Percentiles rank a stretch among this genome's conserved stretches.
These are phyloP conservation scores for Rubia peregrina DNA, from an alignment of 305 asterid genomes.

Conservation along the genomic window DNA sequence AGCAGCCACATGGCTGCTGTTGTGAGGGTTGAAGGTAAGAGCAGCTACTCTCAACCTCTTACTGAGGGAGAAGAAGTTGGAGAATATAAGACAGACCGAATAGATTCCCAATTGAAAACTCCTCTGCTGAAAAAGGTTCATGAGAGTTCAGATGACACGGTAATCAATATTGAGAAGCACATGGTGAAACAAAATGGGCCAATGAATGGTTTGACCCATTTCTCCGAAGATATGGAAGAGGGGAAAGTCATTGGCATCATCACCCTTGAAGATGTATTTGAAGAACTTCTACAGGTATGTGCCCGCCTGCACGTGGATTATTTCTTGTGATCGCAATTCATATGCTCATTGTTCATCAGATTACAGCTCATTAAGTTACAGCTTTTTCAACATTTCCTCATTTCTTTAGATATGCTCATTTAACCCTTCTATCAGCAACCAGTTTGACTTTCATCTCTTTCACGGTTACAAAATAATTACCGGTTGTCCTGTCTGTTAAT, in stretches of 20 bases:
- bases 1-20: constrained; percentile 99
- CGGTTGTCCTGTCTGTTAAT: constrained; percentile 17
- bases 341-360: not conserved
- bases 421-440: too few relatives aligned
- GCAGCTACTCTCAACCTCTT: constrained; percentile 25
- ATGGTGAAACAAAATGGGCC: constrained; percentile 35
- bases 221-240: constrained; percentile 53
- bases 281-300: constrained; percentile 87
- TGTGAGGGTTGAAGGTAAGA: constrained; percentile 61
- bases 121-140: constrained; percentile 50
- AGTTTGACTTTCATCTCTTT: not conserved
- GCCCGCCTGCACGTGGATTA: constrained; percentile 8
- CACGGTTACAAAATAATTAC: not conserved
- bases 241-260: constrained; percentile 96
- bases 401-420: too few relatives aligned
- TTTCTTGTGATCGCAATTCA: not conserved
- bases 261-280: constrained; percentile 95
- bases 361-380: not conserved
- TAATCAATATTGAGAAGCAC: constrained; percentile 42
- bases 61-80: constrained; percentile 24
- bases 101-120: constrained; percentile 37
- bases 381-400: not conserved
- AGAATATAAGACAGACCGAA: constrained; percentile 24
- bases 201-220: constrained; percentile 26
- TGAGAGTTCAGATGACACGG: constrained; percentile 34